Evolutionary conservation across 495 filamentous ascomycete species (phyloP).

Genomic region (Xylaria palmicola): DNA sequence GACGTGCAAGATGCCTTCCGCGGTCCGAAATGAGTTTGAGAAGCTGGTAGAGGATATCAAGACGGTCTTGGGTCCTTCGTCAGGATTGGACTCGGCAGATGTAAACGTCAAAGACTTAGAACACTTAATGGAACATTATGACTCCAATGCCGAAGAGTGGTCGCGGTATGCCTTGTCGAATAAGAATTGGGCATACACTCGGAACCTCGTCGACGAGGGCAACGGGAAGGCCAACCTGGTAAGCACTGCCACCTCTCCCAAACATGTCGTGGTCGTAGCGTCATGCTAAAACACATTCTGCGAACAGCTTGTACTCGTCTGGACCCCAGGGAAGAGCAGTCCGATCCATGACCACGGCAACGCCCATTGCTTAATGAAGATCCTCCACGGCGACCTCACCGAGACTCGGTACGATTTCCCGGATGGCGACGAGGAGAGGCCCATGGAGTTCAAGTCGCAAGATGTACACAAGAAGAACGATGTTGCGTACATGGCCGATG

Average conservation of each 20-base stretch:
- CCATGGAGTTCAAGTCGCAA: slow-evolving; percentile 53
- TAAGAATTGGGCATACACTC: slow-evolving; percentile 66
- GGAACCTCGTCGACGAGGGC: slow-evolving; percentile 86
- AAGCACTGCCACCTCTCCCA: slow-evolving; percentile 26
- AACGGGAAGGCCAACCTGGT: slow-evolving; percentile 91
- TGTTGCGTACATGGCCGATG: slow-evolving; percentile 83
- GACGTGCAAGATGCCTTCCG: not conserved
- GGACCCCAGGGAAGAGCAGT: slow-evolving; percentile 82
- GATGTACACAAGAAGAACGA: slow-evolving; percentile 58
- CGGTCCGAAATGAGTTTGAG: slow-evolving; percentile 55
- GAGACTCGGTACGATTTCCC: slow-evolving; percentile 83
- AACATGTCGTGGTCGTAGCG: not conserved
- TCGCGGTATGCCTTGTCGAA: slow-evolving; percentile 66
- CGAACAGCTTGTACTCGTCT: slow-evolving; percentile 78
- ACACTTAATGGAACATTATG: slow-evolving; percentile 68
- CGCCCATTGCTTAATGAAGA: slow-evolving; percentile 70
- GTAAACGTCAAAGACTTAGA: slow-evolving; percentile 69
- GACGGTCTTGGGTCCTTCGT: slow-evolving; percentile 68
- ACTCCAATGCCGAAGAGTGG: slow-evolving; percentile 69
- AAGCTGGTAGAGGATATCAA: slow-evolving; percentile 71
- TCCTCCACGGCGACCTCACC: slow-evolving; percentile 72
- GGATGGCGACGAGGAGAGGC: slow-evolving; percentile 48
- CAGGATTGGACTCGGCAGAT: slow-evolving; percentile 75
- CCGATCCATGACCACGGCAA: slow-evolving; percentile 87
- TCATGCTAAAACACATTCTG: not conserved